Percentiles rank a stretch among this genome's conserved stretches.
phyloP scores from a whole-genome alignment of 176 grass and related monocot species.

The Triticum turgidum region DNA sequence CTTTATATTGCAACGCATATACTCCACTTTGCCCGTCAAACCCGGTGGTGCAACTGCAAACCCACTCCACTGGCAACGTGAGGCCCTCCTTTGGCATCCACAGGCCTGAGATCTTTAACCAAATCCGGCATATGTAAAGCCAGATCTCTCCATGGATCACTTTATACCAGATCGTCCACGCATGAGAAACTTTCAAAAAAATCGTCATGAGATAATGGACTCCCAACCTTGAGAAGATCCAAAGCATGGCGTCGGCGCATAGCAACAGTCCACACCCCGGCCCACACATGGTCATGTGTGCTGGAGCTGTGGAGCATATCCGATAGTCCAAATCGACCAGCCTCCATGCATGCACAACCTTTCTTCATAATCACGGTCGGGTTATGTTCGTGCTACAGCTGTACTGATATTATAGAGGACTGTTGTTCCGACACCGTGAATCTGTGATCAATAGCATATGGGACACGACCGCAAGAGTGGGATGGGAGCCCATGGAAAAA shows the following conservation, averaged over 20 bases:
- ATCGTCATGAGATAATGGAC: background rate
- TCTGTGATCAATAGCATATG: no score
- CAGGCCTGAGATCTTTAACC: background rate
- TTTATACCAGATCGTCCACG: background rate
- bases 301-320: no score
- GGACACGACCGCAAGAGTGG: no score
- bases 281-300: background rate
- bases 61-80: background rate
- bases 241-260: background rate
- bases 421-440: no score
- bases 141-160: background rate
- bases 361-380: no score
- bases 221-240: background rate
- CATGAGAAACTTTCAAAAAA: background rate
- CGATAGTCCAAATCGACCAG: no score
- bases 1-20: no score
- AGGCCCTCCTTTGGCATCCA: background rate
- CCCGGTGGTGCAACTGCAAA: background rate
- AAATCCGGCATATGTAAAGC: background rate
- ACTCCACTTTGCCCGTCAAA: background rate
- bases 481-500: no score
- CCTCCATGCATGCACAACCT: no score
- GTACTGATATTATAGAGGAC: no score
- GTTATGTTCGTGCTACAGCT: no score
- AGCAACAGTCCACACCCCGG: background rate